Conservation (phyloP, 2,329 filamentous ascomycete species). For the Talaromyces sp. region DNA sequence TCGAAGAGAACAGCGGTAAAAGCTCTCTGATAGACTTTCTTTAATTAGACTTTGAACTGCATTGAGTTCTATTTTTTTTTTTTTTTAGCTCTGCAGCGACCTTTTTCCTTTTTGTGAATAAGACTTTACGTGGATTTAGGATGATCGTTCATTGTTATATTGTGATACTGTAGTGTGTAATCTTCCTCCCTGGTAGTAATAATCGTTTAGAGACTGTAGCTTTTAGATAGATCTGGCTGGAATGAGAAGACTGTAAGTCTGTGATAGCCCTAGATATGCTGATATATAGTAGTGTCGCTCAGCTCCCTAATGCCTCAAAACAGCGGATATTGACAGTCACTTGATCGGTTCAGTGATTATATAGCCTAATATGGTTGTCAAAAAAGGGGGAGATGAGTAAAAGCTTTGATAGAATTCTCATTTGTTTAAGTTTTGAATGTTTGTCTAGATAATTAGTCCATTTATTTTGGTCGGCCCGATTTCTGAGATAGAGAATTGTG, state of each 20-base stretch:
- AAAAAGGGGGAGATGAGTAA: conserved; percentile 14
- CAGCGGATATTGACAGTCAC: not conserved
- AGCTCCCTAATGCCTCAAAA: not conserved
- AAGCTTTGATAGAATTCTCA: conserved; percentile 11
- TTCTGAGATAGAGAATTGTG: not conserved
- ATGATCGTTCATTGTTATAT: not conserved
- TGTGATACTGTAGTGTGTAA: not conserved
- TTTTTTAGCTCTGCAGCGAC: not conserved
- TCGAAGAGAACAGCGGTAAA: conserved; percentile 9
- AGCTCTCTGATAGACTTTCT: conserved; percentile 13
- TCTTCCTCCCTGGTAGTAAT: not conserved
- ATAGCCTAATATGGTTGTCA: not conserved
- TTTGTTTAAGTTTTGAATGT: conserved; percentile 10
- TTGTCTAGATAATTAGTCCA: conserved; percentile 17
- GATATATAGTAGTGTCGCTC: conserved; percentile 2
- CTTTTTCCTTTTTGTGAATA: not conserved
- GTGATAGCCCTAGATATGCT: conserved; percentile 6
- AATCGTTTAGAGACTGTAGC: not conserved
- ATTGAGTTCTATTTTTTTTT: not conserved
- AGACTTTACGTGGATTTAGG: not conserved
- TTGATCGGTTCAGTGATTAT: not conserved
- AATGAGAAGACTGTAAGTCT: conserved; percentile 13
- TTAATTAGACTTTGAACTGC: not conserved
- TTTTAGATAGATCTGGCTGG: conserved; percentile 4
- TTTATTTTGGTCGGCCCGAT: conserved; percentile 8